Evolutionary conservation across 1,284 basidiomycete genomes (phyloP).

Genomic region (Marasmius fiardii): DNA sequence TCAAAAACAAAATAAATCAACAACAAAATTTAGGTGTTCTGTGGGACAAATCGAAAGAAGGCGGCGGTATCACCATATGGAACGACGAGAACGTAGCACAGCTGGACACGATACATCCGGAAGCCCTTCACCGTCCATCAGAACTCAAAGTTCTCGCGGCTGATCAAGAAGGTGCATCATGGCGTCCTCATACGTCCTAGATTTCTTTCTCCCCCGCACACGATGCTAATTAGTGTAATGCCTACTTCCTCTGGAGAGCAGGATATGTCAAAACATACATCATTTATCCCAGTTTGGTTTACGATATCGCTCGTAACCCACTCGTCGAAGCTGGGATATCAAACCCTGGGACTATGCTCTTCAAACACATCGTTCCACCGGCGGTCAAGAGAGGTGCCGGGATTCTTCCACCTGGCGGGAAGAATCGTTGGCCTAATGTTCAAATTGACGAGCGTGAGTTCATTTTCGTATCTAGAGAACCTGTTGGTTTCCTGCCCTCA

Average conservation of each 20-base stretch:
- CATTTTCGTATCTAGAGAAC: too few relatives aligned
- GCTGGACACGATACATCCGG: constrained; percentile 34
- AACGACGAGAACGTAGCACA: constrained; percentile 37
- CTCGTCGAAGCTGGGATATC: constrained; percentile 27
- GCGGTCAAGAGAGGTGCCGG: constrained; percentile 14
- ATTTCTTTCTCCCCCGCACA: neutral
- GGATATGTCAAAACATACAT: constrained; percentile 30
- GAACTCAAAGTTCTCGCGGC: constrained; percentile 38
- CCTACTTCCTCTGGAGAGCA: too few relatives aligned
- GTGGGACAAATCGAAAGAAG: constrained; percentile 32
- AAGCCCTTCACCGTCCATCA: constrained; percentile 38
- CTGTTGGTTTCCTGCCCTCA: too few relatives aligned
- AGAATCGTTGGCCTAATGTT: constrained; percentile 28
- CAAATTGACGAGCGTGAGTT: constrained; percentile 29
- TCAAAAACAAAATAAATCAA: too few relatives aligned
- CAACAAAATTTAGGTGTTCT: neutral
- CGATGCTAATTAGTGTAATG: too few relatives aligned
- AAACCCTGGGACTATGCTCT: constrained; percentile 25
- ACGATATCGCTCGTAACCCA: constrained; percentile 26
- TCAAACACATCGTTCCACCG: constrained; percentile 26
- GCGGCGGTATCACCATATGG: constrained; percentile 34
- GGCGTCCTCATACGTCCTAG: too few relatives aligned
- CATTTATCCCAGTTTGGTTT: constrained; percentile 29
- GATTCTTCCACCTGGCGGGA: constrained; percentile 10
- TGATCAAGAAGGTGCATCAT: constrained; percentile 35